phyloP scores from a whole-genome alignment of 768 basidiomycete genomes.

The Boletus coccyginus region DNA sequence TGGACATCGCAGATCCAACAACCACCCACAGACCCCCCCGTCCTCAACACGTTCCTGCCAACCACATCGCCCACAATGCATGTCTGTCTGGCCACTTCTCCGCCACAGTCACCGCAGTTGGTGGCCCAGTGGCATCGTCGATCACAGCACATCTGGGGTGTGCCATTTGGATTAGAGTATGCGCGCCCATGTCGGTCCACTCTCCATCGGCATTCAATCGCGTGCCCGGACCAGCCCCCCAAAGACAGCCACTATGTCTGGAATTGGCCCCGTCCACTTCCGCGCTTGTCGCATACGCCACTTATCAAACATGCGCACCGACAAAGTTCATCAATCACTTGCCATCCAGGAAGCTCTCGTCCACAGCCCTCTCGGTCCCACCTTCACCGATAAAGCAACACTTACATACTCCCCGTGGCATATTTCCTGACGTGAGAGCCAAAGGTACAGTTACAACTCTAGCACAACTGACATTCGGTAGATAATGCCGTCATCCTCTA shows the following conservation, averaged over 20 bases:
- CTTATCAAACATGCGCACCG: slow-evolving; percentile 24
- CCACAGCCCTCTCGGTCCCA: not conserved
- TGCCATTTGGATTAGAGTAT: not conserved
- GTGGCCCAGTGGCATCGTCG: no score
- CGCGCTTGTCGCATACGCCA: slow-evolving; percentile 36
- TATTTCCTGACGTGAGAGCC: slow-evolving; percentile 20
- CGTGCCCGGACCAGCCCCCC: slow-evolving; percentile 17
- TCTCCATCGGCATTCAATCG: slow-evolving; percentile 3
- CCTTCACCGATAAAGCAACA: not conserved
- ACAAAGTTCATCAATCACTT: slow-evolving; percentile 21
- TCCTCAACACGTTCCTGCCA: no score
- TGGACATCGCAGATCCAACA: slow-evolving; percentile 20
- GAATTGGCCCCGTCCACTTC: slow-evolving; percentile 22
- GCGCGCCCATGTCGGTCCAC: not conserved
- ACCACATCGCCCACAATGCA: no score
- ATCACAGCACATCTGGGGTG: no score
- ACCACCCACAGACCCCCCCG: not conserved
- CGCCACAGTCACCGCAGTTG: slow-evolving; percentile 7
- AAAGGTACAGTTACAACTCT: slow-evolving; percentile 16
- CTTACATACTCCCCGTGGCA: not conserved
- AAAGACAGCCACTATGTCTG: slow-evolving; percentile 22
- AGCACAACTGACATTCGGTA: slow-evolving; percentile 2
- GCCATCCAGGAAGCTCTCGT: not conserved
- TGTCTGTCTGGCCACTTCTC: not conserved
- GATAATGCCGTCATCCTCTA: slow-evolving; percentile 22